These are phyloP conservation scores for Mucor plumbeus DNA, from an alignment of 371 early-diverging fungal genomes.

Conservation along the genomic window DNA sequence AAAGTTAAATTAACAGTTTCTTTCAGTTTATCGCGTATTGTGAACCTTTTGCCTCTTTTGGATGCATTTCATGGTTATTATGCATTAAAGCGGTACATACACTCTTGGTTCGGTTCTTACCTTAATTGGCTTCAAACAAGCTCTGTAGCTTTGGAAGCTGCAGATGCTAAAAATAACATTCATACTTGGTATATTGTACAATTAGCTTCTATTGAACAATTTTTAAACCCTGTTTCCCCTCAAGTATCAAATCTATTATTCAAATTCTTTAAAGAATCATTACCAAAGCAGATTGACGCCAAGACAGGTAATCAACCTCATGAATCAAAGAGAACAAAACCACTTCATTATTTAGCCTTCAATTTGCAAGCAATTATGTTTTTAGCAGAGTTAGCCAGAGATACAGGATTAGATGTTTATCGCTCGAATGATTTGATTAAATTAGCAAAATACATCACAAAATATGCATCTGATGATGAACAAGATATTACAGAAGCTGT, in stretches of 20 bases:
- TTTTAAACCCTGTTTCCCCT: conserved; percentile 23
- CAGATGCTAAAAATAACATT: conserved; percentile 40
- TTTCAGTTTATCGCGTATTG: conserved; percentile 38
- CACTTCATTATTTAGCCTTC: conserved; percentile 49
- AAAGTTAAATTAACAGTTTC: conserved; percentile 6
- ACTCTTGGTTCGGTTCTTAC: conserved; percentile 38
- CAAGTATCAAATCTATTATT: conserved; percentile 2
- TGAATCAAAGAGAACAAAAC: conserved; percentile 40
- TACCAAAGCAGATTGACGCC: conserved; percentile 35
- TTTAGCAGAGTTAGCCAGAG: conserved; percentile 32
- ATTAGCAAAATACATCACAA: conserved; percentile 32
- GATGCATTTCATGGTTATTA: conserved; percentile 23
- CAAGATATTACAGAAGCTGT: conserved; percentile 42
- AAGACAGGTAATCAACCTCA: conserved; percentile 45
- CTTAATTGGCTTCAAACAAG: conserved; percentile 36
- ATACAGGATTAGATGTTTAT: conserved; percentile 24
- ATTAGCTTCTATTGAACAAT: conserved; percentile 30
- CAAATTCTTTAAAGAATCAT: conserved; percentile 17
- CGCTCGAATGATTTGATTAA: conserved; percentile 10
- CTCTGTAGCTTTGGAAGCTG: conserved; percentile 31
- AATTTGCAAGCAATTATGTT: conserved; percentile 45
- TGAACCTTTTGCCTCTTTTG: conserved; percentile 38
- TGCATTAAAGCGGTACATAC: conserved; percentile 13
- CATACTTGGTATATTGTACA: conserved; percentile 46
- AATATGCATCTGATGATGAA: conserved; percentile 18